These are phyloP conservation scores for Amyloporia xantha DNA, from an alignment of 768 basidiomycete genomes.

Conservation along the genomic window DNA sequence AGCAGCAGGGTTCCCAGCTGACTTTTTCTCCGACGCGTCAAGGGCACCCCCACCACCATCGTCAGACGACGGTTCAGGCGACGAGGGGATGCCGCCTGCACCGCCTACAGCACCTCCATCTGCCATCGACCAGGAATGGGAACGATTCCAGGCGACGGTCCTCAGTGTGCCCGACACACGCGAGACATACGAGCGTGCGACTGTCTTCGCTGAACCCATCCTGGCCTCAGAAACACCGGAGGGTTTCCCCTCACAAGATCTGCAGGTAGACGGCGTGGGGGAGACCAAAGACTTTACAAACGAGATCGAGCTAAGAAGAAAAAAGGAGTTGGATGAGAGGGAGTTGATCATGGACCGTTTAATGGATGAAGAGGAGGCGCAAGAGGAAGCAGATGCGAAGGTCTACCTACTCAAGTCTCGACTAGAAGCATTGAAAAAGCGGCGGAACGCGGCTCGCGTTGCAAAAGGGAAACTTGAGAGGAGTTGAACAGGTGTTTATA, in stretches of 20 bases:
- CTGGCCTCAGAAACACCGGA: constrained; percentile 38
- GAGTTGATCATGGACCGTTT: constrained; percentile 84
- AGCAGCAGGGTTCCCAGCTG: constrained; percentile 47
- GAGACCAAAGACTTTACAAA: constrained; percentile 27
- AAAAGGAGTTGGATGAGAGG: constrained; percentile 63
- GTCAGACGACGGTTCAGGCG: constrained; percentile 37
- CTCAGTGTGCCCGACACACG: constrained; percentile 31
- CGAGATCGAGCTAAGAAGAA: constrained; percentile 40
- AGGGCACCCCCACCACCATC: constrained; percentile 35
- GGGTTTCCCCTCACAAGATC: constrained; percentile 38
- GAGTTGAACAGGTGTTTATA: not conserved
- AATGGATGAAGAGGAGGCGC: constrained; percentile 77
- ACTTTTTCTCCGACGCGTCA: constrained; percentile 80
- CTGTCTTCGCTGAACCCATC: constrained; percentile 63
- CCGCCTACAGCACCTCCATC: constrained; percentile 13
- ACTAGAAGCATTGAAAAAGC: constrained; percentile 51
- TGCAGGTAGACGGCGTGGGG: constrained; percentile 19
- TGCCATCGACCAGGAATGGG: constrained; percentile 66
- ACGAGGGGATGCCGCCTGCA: constrained; percentile 22
- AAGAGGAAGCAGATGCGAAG: constrained; percentile 82
- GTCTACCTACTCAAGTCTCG: constrained; percentile 59
- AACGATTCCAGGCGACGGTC: constrained; percentile 62
- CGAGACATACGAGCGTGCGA: constrained; percentile 63
- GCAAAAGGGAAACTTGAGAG: constrained; percentile 10
- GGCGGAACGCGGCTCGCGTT: constrained; percentile 31